Evolutionary conservation across 345 rosid genomes (phyloP).

Genomic region (Acer saccharum): DNA sequence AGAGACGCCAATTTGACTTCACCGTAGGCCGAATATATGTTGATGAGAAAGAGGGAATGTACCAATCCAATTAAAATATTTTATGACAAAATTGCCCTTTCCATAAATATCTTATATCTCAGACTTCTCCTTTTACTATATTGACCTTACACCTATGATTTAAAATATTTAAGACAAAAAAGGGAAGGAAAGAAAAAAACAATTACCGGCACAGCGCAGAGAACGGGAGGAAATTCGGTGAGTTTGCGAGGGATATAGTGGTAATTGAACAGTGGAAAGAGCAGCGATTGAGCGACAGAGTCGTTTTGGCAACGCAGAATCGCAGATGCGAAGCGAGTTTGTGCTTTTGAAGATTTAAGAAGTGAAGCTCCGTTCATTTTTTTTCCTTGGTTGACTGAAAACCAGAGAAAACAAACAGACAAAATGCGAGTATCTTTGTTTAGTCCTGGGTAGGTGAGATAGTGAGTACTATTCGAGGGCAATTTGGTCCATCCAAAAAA

Average conservation of each 20-base stretch:
- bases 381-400: not conserved
- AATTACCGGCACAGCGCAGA: slow-evolving; percentile 12
- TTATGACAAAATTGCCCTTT: slow-evolving; percentile 36
- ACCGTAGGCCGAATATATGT: not conserved
- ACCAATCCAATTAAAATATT: slow-evolving; percentile 23
- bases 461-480: not conserved
- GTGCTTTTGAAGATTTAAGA: not conserved
- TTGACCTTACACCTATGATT: not conserved
- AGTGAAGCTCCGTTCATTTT: slow-evolving; percentile 7
- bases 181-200: too few species aligned
- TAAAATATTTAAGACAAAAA: slow-evolving; percentile 4
- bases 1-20: slow-evolving; percentile 1
- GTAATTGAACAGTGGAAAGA: not conserved
- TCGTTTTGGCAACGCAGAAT: slow-evolving; percentile 2
- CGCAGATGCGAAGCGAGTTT: not conserved
- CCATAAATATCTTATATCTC: not conserved
- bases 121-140: not conserved
- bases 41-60: not conserved
- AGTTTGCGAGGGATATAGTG: slow-evolving; percentile 2
- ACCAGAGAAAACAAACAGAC: not conserved
- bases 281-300: slow-evolving; percentile 14
- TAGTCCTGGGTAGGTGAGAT: not conserved
- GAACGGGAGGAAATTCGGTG: slow-evolving; percentile 13
- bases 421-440: not conserved
- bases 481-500: not conserved